Evolutionary conservation across 2,329 filamentous ascomycete genomes (phyloP).

Genomic region (Penicillium sp.): DNA sequence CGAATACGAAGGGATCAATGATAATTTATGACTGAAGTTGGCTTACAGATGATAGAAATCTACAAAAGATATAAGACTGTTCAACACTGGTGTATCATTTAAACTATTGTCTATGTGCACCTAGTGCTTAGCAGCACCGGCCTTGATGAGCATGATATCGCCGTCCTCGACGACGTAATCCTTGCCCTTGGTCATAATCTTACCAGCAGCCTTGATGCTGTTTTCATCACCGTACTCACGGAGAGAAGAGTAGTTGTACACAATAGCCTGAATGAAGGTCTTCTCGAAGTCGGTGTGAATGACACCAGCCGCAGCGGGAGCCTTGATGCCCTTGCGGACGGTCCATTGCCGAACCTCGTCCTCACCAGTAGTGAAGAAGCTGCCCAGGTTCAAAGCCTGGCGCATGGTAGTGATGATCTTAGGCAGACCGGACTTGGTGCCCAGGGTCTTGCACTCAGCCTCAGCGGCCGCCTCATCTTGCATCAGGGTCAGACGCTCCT

Average conservation of each 20-base stretch:
- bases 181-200: slow-evolving; percentile 98
- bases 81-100: slow-evolving; percentile 15
- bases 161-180: slow-evolving; percentile 67
- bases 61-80: not conserved
- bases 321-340: slow-evolving; percentile 91
- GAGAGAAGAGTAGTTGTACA: slow-evolving; percentile 81
- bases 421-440: slow-evolving; percentile 81
- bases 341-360: slow-evolving; percentile 99
- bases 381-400: slow-evolving; percentile 81
- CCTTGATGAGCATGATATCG: slow-evolving; percentile 78
- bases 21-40: not conserved
- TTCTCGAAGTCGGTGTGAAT: slow-evolving; percentile 99
- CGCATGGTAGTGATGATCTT: slow-evolving; percentile 94
- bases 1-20: not conserved
- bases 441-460: slow-evolving; percentile 85
- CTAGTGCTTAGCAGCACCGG: slow-evolving; percentile 49
- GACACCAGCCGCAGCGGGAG: slow-evolving; percentile 94
- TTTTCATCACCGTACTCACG: slow-evolving; percentile 87
- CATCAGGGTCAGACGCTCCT: slow-evolving; percentile 83
- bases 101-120: slow-evolving; percentile 14
- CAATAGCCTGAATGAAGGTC: slow-evolving; percentile 95
- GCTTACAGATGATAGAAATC: not conserved
- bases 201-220: slow-evolving; percentile 87
- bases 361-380: slow-evolving; percentile 94
- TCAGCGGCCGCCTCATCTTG: slow-evolving; percentile 71